phyloP scores from a whole-genome alignment of 306 rosid species.

The Pueraria montana region DNA sequence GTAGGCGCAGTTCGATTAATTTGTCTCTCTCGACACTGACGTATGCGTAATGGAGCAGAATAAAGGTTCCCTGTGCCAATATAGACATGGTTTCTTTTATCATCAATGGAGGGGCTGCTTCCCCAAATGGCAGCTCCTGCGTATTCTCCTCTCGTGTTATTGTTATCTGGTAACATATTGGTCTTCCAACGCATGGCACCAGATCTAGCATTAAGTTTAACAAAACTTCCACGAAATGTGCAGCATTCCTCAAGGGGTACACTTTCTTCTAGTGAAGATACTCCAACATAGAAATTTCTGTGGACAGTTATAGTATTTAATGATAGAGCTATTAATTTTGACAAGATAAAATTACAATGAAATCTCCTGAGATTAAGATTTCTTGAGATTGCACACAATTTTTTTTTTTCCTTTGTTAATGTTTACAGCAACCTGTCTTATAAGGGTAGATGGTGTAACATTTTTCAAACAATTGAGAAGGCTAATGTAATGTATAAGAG shows the following conservation, averaged over 20 bases:
- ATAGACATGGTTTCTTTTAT: conserved; percentile 53
- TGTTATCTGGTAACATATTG: conserved; percentile 65
- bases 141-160: conserved; percentile 45
- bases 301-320: neutral
- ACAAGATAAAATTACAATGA: too few species aligned
- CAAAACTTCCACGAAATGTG: conserved; percentile 65
- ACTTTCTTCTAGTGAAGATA: conserved; percentile 54
- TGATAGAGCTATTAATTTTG: too few species aligned
- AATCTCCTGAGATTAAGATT: too few species aligned
- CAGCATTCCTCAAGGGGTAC: conserved; percentile 54
- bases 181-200: conserved; percentile 68
- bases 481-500: too few species aligned
- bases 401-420: too few species aligned
- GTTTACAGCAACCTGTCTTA: too few species aligned
- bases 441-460: too few species aligned
- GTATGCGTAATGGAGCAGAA: conserved; percentile 56
- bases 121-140: conserved; percentile 81
- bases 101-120: conserved; percentile 81
- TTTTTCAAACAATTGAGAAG: too few species aligned
- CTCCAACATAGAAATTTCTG: conserved; percentile 47
- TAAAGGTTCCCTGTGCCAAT: conserved; percentile 74
- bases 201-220: conserved; percentile 46
- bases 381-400: too few species aligned
- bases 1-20: conserved; percentile 56
- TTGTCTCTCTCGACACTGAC: conserved; percentile 60